phyloP scores from a whole-genome alignment of 2,329 filamentous ascomycete genomes.

The Helotiales sp. region DNA sequence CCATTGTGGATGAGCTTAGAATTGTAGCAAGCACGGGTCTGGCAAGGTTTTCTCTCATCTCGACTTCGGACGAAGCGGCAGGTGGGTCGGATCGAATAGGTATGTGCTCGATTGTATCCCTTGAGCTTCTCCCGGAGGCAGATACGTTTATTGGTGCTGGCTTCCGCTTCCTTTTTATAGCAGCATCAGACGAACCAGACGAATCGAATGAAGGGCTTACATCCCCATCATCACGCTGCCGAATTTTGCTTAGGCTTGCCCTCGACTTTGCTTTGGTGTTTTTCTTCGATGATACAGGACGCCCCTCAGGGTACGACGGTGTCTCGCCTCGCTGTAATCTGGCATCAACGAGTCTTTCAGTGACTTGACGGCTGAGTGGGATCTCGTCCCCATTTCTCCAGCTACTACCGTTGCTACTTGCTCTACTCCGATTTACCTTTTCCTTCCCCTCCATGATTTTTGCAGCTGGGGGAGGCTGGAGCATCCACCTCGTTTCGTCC shows the following conservation, averaged over 20 bases:
- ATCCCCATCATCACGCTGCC: constrained; percentile 21
- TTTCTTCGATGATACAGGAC: constrained; percentile 7
- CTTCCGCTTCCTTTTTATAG: constrained; percentile 24
- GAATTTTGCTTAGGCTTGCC: constrained; percentile 12
- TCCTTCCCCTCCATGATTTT: constrained; percentile 90
- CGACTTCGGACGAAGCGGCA: constrained; percentile 4
- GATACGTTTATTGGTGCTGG: constrained; percentile 29
- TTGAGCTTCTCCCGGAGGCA: constrained; percentile 15
- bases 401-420: constrained; percentile 41
- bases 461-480: constrained; percentile 86
- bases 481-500: constrained; percentile 83
- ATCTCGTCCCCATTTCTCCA: constrained; percentile 36
- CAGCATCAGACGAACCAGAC: constrained; percentile 21
- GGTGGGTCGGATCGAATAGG: constrained; percentile 20
- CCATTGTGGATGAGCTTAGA: constrained; percentile 25
- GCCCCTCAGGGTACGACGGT: constrained; percentile 24
- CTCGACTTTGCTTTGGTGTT: constrained; percentile 18
- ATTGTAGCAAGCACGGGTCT: constrained; percentile 27
- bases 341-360: constrained; percentile 31
- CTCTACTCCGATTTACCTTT: constrained; percentile 60
- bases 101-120: constrained; percentile 28
- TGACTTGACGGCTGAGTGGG: constrained; percentile 31
- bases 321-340: constrained; percentile 33
- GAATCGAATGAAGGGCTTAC: constrained; percentile 24
- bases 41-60: constrained; percentile 21